Conservation (phyloP, 2,329 filamentous ascomycete species). For the Whalleya microplaca region DNA sequence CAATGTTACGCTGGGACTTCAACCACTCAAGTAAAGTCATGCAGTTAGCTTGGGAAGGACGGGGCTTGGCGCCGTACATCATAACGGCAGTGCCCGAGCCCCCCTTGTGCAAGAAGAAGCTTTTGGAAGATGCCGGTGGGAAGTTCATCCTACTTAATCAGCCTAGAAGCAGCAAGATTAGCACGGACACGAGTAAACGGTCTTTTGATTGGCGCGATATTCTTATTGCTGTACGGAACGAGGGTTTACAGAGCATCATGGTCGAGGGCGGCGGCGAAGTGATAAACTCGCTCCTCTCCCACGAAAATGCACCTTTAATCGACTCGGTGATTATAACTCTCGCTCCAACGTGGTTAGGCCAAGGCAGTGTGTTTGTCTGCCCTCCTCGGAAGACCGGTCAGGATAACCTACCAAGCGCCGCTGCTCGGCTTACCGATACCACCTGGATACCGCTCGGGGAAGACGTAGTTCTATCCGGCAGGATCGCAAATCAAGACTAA, state of each 20-base stretch:
- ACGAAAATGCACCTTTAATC: slow-evolving; percentile 63
- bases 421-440: slow-evolving; percentile 67
- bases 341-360: slow-evolving; percentile 87
- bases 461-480: slow-evolving; percentile 82
- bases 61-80: slow-evolving; percentile 75
- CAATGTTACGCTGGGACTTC: slow-evolving; percentile 73
- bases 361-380: slow-evolving; percentile 77
- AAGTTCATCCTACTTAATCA: slow-evolving; percentile 50
- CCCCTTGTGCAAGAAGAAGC: slow-evolving; percentile 45
- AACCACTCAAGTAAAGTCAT: slow-evolving; percentile 65
- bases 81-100: slow-evolving; percentile 57
- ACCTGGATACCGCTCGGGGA: slow-evolving; percentile 79
- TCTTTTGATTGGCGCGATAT: slow-evolving; percentile 68
- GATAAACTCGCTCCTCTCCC: slow-evolving; percentile 78
- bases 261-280: slow-evolving; percentile 84
- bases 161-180: slow-evolving; percentile 35
- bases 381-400: slow-evolving; percentile 61
- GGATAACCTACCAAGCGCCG: slow-evolving; percentile 58
- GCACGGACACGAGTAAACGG: slow-evolving; percentile 41
- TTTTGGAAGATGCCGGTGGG: slow-evolving; percentile 56
- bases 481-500: slow-evolving; percentile 40
- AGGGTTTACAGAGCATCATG: slow-evolving; percentile 80
- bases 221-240: slow-evolving; percentile 56
- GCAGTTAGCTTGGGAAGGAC: slow-evolving; percentile 63
- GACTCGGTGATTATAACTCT: slow-evolving; percentile 85